Base-by-base conservation (phyloP, 2,329 filamentous ascomycete genomes). In the Epichloe brachyelytri region DNA sequence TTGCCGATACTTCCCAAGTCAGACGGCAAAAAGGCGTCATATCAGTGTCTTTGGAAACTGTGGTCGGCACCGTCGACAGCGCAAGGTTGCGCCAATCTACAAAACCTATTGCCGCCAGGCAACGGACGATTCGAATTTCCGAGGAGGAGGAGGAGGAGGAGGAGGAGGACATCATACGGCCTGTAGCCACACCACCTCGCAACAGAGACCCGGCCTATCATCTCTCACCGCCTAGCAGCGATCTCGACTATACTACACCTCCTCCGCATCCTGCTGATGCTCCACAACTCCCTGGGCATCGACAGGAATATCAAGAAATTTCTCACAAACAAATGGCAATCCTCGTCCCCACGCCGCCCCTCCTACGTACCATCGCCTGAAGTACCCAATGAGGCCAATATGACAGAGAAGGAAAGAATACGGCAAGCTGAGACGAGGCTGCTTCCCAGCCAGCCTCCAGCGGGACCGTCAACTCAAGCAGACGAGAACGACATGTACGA, bases 21-120 rank as follows among this genome's bases (percentile, higher is more conserved):
- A 78, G 88, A 47, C 82, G 90, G 40, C 88, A 95, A 63, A 96
- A 95, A 63, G 88, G 88, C 8, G 88, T 97, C n/a, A 83, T 96
- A 20, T 85, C 83, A 1, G 86, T 89, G 50, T 76, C 85, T 0
- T 91, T 96, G 59, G 89, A 96, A 64, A 79, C 95, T 14, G 74
- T 95, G 1, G 82, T 97, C 19, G 93, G 93, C 1, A 95, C 89
- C 0, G 78, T 78, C 37, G 90, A 98, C 65, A 91, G 82, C 58
- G 78, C 77, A 6, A 59, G 61, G 6, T 53, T 54, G 1, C 64
- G 61, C 20, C 63, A 62, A 46, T 53, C 57, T 36, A 48, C 55
- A 17, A 59, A 58, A 43, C 17, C 51, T 51, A 7, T 60, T 61
- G 3, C 60, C 60, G 20, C 56, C 58, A 49, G 46, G 22, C 60